Conservation (phyloP, 2,329 filamentous ascomycete genomes). For the Microdochium bolleyi region DNA sequence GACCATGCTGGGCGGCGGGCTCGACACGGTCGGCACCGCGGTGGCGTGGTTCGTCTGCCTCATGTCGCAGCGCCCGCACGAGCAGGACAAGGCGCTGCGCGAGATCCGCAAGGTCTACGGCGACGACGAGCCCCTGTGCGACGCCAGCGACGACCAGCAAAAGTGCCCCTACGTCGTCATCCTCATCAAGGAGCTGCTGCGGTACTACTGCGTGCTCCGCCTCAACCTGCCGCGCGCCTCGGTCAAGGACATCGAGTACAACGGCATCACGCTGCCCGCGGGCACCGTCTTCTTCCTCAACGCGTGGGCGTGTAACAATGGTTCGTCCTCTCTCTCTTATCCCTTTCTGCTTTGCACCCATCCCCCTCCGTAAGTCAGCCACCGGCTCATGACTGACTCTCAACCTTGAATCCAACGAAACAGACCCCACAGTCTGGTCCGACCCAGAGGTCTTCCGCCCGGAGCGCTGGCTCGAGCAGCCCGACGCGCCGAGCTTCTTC, state of each 20-base stretch:
- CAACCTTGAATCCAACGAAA: too few relatives aligned
- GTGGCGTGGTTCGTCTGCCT: constrained; percentile 58
- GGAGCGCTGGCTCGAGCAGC: constrained; percentile 55
- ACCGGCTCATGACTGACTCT: too few relatives aligned
- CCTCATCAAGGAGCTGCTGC: constrained; percentile 52
- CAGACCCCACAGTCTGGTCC: constrained; percentile 45
- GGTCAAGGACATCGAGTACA: constrained; percentile 49
- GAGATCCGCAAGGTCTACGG: constrained; percentile 48
- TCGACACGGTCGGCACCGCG: constrained; percentile 59
- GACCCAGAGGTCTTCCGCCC: constrained; percentile 52
- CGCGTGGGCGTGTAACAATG: constrained; percentile 63
- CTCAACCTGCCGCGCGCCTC: constrained; percentile 55
- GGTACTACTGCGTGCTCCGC: constrained; percentile 55
- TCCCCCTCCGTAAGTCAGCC: too few relatives aligned
- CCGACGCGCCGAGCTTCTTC: constrained; percentile 56
- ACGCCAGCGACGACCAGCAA: constrained; percentile 51
- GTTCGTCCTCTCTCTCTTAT: constrained; percentile 24
- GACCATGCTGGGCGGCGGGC: constrained; percentile 60
- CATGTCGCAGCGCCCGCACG: constrained; percentile 49
- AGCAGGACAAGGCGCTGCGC: constrained; percentile 50
- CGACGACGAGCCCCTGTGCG: constrained; percentile 46
- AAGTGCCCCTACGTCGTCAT: constrained; percentile 56
- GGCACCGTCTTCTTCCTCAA: constrained; percentile 60
- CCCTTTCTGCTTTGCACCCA: too few relatives aligned
- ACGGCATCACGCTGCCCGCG: constrained; percentile 49